Evolutionary conservation across 2,329 filamentous ascomycete genomes (phyloP), one percentile per base, ranked within the genome.

Genomic region (Monosporascus ibericus): DNA sequence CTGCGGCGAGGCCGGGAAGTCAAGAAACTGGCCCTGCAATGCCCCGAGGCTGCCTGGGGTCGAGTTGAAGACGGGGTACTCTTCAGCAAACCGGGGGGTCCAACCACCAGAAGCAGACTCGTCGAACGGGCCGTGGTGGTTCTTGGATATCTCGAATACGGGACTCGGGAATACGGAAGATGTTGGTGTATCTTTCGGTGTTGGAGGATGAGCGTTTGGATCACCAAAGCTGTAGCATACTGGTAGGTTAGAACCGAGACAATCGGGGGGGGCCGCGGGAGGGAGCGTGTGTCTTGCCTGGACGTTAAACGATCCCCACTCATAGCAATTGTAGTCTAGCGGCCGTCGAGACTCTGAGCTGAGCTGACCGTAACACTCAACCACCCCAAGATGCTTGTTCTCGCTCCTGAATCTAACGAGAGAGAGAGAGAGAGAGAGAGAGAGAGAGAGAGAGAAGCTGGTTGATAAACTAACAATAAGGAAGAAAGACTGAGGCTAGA

Each of bases 1-100:
- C 15, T 72, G 70, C 56, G 65, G 72, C 51, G 61, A 68, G 58
- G 63, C 63, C 20, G 66, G 61, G 61, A 76, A 75, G 59, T 78
- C 76, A 58, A 69, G 61, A 63, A 79, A 81, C 15, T 69, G 65
- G 53, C 65, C 72, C 52, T 74, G 70, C 44, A 70, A 66, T 50
- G 72, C 76, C 60, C 72, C 73, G 51, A 84, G 71, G 63, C 82
- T 81, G 47, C 79, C 81, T 17, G 82, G 82, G 8, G 81, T 84
- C n/a, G 76, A 72, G 69, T 83, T 82, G 72, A 85, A 85, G 62
- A 85, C 80, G 56, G 81, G 83, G 62, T 82, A 85, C 58, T 85
- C 81, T 64, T 85, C 80, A 58, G 81, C 80, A 70, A 84, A 85
- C 53, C 75, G 76, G 65, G 82, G 81, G 44, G 81, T 85, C 76